Base-by-base conservation (phyloP, 805 yeast species). In the Candida stauntonica region DNA sequence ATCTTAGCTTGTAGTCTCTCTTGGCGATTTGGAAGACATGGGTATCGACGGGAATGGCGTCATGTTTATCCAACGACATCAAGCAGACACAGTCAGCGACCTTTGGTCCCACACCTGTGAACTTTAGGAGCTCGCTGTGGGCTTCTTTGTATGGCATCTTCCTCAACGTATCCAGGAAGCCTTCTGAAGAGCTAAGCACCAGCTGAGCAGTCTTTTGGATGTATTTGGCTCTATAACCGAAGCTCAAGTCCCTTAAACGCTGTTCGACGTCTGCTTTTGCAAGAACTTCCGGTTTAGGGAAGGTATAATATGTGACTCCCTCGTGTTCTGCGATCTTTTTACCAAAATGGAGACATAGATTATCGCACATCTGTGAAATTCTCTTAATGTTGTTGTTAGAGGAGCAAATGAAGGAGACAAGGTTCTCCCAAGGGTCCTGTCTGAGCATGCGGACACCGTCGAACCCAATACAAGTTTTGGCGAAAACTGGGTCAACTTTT, bases 351-450 rank as follows among this genome's bases (percentile, higher is more conserved):
- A 63, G 51, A 54, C 95, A 81, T 26, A 93, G 63, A 32, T 72
- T 72, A 46, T 86, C 86, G 58, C 96, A 93, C 96, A 93, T 88
- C 52, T 82, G 81, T 2, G 95, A 83, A 32, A 93, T 93, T 26
- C 99, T 70, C 54, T 91, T 87, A 38, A 93, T 93, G 54, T 93
- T 93, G 62, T 93, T 93, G 60, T 93, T 93, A n/a, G 95, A 81
- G 2, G 96, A 86, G 62, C 98, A 93, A 9, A 93, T 93, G 48
- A 91, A 93, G 2, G 93, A 84, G 15, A 91, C 65, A 31, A 88
- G 66, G 30, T 91, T 87, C 50, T 93, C 99, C 98, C 98, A 93
- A 0, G 99, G 98, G 47, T 91, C 96, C 59, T 93, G 98, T 26
- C 89, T 70, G 19, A 93, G 69, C 46, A 91, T 86, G 21, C 99